Base-by-base conservation (phyloP, 257 asterid genomes). In the Nicotiana paniculata region DNA sequence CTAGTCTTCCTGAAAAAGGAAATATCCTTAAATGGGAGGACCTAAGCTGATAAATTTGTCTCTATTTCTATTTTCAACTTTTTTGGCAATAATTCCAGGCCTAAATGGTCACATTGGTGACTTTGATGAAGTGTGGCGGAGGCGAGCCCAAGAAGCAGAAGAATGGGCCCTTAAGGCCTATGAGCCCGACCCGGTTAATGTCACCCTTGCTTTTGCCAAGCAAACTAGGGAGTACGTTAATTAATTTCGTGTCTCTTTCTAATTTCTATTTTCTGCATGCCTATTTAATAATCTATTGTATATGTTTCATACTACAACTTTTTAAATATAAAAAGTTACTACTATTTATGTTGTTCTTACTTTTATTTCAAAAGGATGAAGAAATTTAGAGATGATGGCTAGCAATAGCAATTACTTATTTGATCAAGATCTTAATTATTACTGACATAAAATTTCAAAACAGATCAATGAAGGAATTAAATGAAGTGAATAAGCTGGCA, bases 61-160 rank as follows among this genome's bases (percentile, higher is more conserved):
- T 74, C 4, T 74, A 32, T 21, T 82, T 61, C 33, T 93, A 28
- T 39, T 87, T 54, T 39, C 89, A 1, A 88, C 86, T 37, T 81
- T 84, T 58, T 89, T 83, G 33, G 83, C 89, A 2, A 62, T 85
- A 21, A 66, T 87, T 13, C 89, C 94, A 9, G 24, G 68, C 37
- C 59, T 83, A 3, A 17, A 18, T 10, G 94, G 90, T 13, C 77
- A 89, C 30, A 51, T 83, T 0, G 85, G 84, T 0, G 85, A 80
- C 1, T 72, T 75, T 15, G 97, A 93, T 15, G 93, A 87, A 2
- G 83, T 54, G 0, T 91, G 98, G 97, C 30, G 28, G 4, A 72
- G 54, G 16, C 84, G 91, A 30, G 88, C 89, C 10, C 87, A 81
- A 3, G 92, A 88, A 67, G 93, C 98, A 2, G 86, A 91, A 90